Base-by-base conservation (phyloP, 257 asterid species). In the Leonotis leonurus region DNA sequence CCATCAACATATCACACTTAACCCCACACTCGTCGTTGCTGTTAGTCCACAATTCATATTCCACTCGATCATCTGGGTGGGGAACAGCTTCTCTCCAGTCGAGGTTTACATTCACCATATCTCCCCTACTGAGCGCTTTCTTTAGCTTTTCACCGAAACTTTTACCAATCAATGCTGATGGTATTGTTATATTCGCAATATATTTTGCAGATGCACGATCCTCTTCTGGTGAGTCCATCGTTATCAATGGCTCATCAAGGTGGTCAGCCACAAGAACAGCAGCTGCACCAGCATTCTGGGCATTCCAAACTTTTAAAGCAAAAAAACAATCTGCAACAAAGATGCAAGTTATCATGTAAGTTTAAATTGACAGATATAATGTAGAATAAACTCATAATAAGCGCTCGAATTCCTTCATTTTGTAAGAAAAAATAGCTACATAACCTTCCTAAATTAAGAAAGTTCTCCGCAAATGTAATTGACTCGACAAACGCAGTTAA, bases 31-130 rank as follows among this genome's bases (percentile, higher is more conserved):
- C 77, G 8, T 81, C 80, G 0, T 81, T 81, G 75, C 78, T 80
- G 64, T 65, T 79, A 45, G 77, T 76, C 82, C 85, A 80, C 39
- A 76, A 55, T 56, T 80, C 84, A n/a, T 78, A 78, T 60, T 81
- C 87, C 12, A 81, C 87, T 46, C 84, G 70, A 35, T 72, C 79
- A 33, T 81, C 84, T 3, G 87, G 87, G 26, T 81, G 84, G 43
- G 84, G 82, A 26, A 81, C 82, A 30, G 84, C 79, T 76, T 81
- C 84, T 53, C 83, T 70, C 84, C 87, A 72, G 66, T 81, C 84
- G 3, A 81, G 83, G 55, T 81, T 81, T 48, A 77, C 69, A 29
- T 81, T 69, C 56, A 81, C 80, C 83, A 78, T 81, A 3, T 81
- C 79, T 25, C 81, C 81, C 36, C 33, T 60, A 8, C 39, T 32